Conservation (phyloP, 225 moss, liverwort and hornwort genomes). For the Polytrichum commune region DNA sequence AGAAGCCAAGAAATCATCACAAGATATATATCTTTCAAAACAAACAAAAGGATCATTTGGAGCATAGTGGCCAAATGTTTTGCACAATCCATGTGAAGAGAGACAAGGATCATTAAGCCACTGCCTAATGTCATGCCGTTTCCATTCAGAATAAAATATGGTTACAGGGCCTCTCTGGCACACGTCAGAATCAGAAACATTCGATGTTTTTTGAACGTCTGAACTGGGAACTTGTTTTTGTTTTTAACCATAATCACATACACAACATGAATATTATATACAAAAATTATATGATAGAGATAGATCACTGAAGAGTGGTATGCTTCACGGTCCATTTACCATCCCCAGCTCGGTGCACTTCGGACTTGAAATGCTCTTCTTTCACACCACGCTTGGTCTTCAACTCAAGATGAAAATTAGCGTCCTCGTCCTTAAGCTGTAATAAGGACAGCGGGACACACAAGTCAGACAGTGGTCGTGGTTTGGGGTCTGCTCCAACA, state of each 20-base stretch:
- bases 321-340: constrained; percentile 56
- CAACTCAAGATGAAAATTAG: constrained; percentile 32
- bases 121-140: too few relatives aligned
- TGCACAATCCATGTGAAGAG: too few relatives aligned
- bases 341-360: constrained; percentile 42
- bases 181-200: too few relatives aligned
- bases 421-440: constrained; percentile 45
- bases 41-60: too few relatives aligned
- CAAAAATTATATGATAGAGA: constrained; percentile 6
- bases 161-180: too few relatives aligned
- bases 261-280: constrained; percentile 23
- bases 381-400: constrained; percentile 50
- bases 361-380: constrained; percentile 41
- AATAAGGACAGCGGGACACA: neutral
- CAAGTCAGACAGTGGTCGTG: neutral
- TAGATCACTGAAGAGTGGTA: constrained; percentile 29
- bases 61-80: too few relatives aligned
- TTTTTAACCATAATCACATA: neutral
- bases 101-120: too few relatives aligned
- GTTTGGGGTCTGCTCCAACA: neutral
- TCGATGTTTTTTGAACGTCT: too few relatives aligned
- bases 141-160: too few relatives aligned
- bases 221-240: too few relatives aligned
- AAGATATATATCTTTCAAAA: too few relatives aligned
- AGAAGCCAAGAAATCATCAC: too few relatives aligned